Evolutionary conservation across 306 rosid genomes (phyloP).

Genomic region (Quercus berberidifolia): DNA sequence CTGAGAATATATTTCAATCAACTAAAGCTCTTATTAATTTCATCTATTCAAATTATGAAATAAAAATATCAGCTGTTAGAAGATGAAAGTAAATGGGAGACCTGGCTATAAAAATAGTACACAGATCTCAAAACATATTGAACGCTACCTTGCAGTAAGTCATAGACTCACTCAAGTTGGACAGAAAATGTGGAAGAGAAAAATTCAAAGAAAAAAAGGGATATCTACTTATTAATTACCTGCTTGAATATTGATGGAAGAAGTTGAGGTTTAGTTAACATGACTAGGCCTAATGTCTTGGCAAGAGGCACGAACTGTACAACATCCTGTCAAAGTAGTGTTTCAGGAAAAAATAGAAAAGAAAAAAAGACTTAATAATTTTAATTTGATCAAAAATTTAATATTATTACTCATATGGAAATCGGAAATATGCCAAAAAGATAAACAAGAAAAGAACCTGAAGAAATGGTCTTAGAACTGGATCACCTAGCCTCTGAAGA

Average conservation of each 20-base stretch:
- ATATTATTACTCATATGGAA: not conserved
- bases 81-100: not conserved
- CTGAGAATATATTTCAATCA: not conserved
- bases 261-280: slow-evolving; percentile 81
- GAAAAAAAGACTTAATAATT: not conserved
- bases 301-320: slow-evolving; percentile 93
- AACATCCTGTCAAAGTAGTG: slow-evolving; percentile 61
- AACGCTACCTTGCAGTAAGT: not conserved
- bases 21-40: not conserved
- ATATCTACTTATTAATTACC: slow-evolving; percentile 42
- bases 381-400: not conserved
- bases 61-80: not conserved
- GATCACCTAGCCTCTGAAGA: slow-evolving; percentile 88
- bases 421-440: not conserved
- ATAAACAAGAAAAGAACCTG: slow-evolving; percentile 45
- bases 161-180: not conserved
- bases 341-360: not conserved
- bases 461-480: slow-evolving; percentile 85
- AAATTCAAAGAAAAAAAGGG: not conserved
- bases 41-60: not conserved
- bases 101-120: not conserved
- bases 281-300: slow-evolving; percentile 83
- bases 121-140: not conserved
- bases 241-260: slow-evolving; percentile 88
- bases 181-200: not conserved